phyloP scores from a whole-genome alignment of 2,329 filamentous ascomycete species.

The Aspergillus fructus region DNA sequence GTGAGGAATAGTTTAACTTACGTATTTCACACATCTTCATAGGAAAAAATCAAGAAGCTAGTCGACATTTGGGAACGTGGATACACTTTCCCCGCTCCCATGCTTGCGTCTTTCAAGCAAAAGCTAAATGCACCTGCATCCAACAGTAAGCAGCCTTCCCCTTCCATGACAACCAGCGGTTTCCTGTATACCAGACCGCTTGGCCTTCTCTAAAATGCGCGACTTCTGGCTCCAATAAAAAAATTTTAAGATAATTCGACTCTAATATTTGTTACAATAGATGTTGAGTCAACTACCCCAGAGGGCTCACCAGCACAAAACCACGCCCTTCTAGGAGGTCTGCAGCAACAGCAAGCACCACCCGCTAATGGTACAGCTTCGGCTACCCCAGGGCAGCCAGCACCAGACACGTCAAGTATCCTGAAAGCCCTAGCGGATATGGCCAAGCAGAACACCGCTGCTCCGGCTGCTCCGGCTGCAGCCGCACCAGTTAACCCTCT shows the following conservation, averaged over 20 bases:
- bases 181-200: constrained; percentile 8
- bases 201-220: background rate
- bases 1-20: constrained; percentile 49
- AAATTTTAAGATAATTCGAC: constrained; percentile 1
- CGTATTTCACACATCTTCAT: constrained; percentile 47
- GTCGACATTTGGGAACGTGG: constrained; percentile 98
- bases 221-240: background rate
- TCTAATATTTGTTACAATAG: constrained; percentile 46
- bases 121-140: constrained; percentile 65
- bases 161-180: constrained; percentile 10
- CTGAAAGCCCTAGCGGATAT: constrained; percentile 78
- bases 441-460: constrained; percentile 68
- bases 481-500: constrained; percentile 44
- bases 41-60: constrained; percentile 95
- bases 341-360: constrained; percentile 27
- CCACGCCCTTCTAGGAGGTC: constrained; percentile 39
- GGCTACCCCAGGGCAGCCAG: constrained; percentile 28
- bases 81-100: constrained; percentile 77
- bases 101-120: constrained; percentile 81
- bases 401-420: constrained; percentile 64
- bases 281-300: constrained; percentile 68
- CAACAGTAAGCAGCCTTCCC: constrained; percentile 60
- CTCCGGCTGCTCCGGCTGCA: constrained; percentile 41
- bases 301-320: constrained; percentile 52
- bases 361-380: constrained; percentile 25